Evolutionary conservation across 306 rosid genomes (phyloP).

Genomic region (Ceratonia siliqua): DNA sequence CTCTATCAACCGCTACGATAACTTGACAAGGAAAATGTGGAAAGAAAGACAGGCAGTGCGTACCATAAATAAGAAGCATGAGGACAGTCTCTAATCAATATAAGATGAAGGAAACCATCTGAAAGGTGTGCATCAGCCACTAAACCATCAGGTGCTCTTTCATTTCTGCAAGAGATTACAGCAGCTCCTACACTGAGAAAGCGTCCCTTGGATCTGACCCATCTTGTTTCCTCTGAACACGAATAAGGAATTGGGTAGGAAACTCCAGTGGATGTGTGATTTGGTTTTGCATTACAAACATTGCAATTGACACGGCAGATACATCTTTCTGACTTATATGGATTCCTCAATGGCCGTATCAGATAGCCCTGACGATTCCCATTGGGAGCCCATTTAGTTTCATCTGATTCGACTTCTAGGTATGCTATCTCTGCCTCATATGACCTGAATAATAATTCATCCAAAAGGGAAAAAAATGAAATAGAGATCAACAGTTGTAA

Average conservation of each 20-base stretch:
- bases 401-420: constrained; percentile 65
- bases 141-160: constrained; percentile 87
- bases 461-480: background rate
- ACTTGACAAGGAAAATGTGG: background rate
- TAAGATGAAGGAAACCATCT: constrained; percentile 84
- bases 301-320: constrained; percentile 71
- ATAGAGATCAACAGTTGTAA: background rate
- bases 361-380: constrained; percentile 34
- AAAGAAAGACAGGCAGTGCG: background rate
- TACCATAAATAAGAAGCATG: constrained; percentile 85
- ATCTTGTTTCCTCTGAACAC: constrained; percentile 53
- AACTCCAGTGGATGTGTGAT: constrained; percentile 27
- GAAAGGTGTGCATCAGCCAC: constrained; percentile 93
- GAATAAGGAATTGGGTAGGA: constrained; percentile 38
- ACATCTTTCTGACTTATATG: constrained; percentile 47
- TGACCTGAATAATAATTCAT: constrained; percentile 51
- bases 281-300: constrained; percentile 58
- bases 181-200: constrained; percentile 88
- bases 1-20: background rate
- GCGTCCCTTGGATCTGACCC: constrained; percentile 75
- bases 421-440: constrained; percentile 83
- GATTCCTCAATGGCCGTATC: constrained; percentile 28
- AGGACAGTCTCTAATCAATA: constrained; percentile 74
- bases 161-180: constrained; percentile 75
- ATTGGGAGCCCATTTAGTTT: constrained; percentile 45